Conservation (phyloP, 108 stramenopile genomes). For the Cyclostephanos tholiformis region DNA sequence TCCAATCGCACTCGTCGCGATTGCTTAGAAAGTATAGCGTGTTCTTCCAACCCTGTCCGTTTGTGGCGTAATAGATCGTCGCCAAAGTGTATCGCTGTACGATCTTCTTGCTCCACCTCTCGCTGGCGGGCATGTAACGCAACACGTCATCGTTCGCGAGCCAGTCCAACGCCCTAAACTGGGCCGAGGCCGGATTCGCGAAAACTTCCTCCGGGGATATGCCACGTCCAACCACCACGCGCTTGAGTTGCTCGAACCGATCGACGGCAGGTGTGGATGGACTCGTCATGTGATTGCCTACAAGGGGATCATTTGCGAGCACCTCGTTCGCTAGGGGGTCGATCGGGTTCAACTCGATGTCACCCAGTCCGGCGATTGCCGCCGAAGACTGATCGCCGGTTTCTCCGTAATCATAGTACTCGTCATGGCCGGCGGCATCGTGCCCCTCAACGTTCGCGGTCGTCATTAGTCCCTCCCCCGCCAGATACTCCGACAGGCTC, state of each 20-base stretch:
- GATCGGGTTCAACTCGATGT: conserved; percentile 11
- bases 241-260: conserved; percentile 24
- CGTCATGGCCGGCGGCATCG: not conserved
- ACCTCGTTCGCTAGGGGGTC: conserved; percentile 13
- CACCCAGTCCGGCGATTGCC: not conserved
- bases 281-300: not conserved
- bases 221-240: conserved; percentile 15
- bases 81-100: conserved; percentile 47
- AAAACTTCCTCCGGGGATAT: conserved; percentile 19
- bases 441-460: not conserved
- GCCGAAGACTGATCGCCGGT: not conserved
- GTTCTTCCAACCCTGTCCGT: conserved; percentile 34
- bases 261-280: not conserved
- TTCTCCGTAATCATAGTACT: not conserved
- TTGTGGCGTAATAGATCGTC: conserved; percentile 43
- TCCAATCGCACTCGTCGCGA: conserved; percentile 47
- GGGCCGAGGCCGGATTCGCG: conserved; percentile 30
- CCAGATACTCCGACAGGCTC: conserved; percentile 39
- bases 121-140: conserved; percentile 19
- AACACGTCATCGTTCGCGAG: conserved; percentile 42
- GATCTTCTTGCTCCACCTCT: conserved; percentile 27
- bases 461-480: conserved; percentile 18
- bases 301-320: conserved; percentile 12
- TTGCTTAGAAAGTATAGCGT: conserved; percentile 32
- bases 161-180: conserved; percentile 39